Evolutionary conservation across 2,329 filamentous ascomycete genomes (phyloP), one percentile per base, ranked within the genome.

Genomic region (Ceratocystiopsis sp.): DNA sequence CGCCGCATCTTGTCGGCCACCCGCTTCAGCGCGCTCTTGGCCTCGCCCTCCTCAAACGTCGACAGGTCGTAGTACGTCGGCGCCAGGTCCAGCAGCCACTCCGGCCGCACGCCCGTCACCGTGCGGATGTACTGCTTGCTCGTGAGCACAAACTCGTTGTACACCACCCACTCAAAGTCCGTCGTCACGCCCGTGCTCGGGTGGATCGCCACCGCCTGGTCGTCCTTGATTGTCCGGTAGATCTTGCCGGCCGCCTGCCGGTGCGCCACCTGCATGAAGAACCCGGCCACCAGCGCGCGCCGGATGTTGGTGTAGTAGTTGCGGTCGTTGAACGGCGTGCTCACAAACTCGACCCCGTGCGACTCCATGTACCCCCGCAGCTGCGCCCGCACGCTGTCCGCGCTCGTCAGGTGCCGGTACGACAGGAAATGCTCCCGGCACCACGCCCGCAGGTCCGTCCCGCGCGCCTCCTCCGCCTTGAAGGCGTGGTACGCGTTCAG

Each of bases 231-330:
- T 2, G 91, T 98, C 49, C 80, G 78, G 64, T 98, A 98, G 37
- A 84, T 75, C 69, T 96, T 96, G 56, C 84, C 83, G 29, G 75
- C 79, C 42, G 75, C 76, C 56, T 96, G 86, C 58, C 82, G 85
- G 76, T 93, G 95, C 46, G 91, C 93, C 18, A 96, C 84, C 60
- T 98, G 91, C 91, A 98, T 98, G 71, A 98, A 98, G 71, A 98
- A 98, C 33, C 93, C 91, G 1, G 87, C 75, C 13, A 95, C 80
- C 14, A 98, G 72, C 10, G 91, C 89, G 35, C 86, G 79, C 38
- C 89, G 83, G 55, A 98, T 98, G 61, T 98, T 98, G 59, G 78
- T 85, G 63, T 96, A 98, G 68, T 98, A 98, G 57, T 93, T 84
- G 69, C 93, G 94, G 65, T 96, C 80, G 54, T 87, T 81, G 57